A percentile compares a stretch with the other conserved stretches of the same genome.
These are phyloP conservation scores for Xylaria sp. DNA, from an alignment of 2,329 filamentous ascomycete genomes.

Conservation along the genomic window DNA sequence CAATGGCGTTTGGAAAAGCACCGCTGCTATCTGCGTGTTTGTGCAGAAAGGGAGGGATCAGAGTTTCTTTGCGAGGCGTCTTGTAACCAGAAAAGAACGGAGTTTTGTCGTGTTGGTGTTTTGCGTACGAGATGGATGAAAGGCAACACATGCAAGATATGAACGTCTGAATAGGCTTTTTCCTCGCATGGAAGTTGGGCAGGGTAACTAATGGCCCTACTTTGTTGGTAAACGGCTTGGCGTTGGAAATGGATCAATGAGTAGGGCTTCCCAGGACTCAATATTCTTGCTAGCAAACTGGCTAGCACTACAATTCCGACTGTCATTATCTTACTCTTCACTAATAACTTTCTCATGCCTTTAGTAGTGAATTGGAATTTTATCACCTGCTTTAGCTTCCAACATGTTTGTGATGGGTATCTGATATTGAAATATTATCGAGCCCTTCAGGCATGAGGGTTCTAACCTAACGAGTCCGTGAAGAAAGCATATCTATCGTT, in stretches of 20 bases:
- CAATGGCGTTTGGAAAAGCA: slow-evolving; percentile 35
- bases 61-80: slow-evolving; percentile 30
- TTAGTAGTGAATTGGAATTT: slow-evolving; percentile 2
- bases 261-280: slow-evolving; percentile 7
- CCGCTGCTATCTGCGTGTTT: slow-evolving; percentile 19
- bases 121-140: slow-evolving; percentile 28
- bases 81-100: slow-evolving; percentile 22
- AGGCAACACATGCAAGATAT: slow-evolving; percentile 24
- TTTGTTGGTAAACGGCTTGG: slow-evolving; percentile 27
- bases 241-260: slow-evolving; percentile 29
- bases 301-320: slow-evolving; percentile 26
- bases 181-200: neutral
- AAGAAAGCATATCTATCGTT: slow-evolving; percentile 35
- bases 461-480: slow-evolving; percentile 31
- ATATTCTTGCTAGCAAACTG: slow-evolving; percentile 12
- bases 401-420: slow-evolving; percentile 34
- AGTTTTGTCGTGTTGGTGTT: slow-evolving; percentile 4
- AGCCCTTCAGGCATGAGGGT: slow-evolving; percentile 22
- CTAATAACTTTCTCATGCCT: neutral
- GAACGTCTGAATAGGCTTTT: slow-evolving; percentile 5
- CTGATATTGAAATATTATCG: slow-evolving; percentile 34
- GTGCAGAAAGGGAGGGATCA: slow-evolving; percentile 9
- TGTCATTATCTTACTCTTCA: slow-evolving; percentile 12
- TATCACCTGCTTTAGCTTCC: neutral
- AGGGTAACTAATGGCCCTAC: slow-evolving; percentile 20